phyloP scores from a whole-genome alignment of 108 stramenopile genomes.

The Fragilaria crotonensis region DNA sequence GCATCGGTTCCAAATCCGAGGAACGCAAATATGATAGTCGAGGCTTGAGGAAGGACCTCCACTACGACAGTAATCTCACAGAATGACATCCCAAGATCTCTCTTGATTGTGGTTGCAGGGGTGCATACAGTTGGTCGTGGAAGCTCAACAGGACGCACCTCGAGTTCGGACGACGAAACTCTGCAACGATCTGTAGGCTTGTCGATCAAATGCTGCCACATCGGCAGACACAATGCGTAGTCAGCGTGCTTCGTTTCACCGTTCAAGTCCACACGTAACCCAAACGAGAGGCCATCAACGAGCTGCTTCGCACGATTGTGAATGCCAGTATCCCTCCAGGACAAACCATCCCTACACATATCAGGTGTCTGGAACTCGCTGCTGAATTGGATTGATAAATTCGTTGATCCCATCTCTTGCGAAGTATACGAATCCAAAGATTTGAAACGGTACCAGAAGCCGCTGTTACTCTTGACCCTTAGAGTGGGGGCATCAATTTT shows the following conservation, averaged over 20 bases:
- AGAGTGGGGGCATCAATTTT: slow-evolving; percentile 31
- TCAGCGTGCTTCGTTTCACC: slow-evolving; percentile 43
- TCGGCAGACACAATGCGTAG: slow-evolving; percentile 40
- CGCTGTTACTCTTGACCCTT: slow-evolving; percentile 41
- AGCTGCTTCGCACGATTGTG: slow-evolving; percentile 20
- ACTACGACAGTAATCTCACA: slow-evolving; percentile 53
- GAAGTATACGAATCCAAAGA: slow-evolving; percentile 54
- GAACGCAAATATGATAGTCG: slow-evolving; percentile 19
- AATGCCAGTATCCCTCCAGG: too few relatives aligned
- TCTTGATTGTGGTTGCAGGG: slow-evolving; percentile 28
- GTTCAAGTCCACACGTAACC: slow-evolving; percentile 52
- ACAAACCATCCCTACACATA: too few relatives aligned
- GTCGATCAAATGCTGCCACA: slow-evolving; percentile 18
- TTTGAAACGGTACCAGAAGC: slow-evolving; percentile 72
- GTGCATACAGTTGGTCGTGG: slow-evolving; percentile 50
- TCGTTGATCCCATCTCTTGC: slow-evolving; percentile 57
- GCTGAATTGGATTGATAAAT: slow-evolving; percentile 15
- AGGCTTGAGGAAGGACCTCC: slow-evolving; percentile 47
- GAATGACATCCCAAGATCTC: slow-evolving; percentile 32
- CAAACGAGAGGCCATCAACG: slow-evolving; percentile 69
- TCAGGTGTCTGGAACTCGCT: too few relatives aligned
- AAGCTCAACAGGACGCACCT: slow-evolving; percentile 37
- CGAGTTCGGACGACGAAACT: slow-evolving; percentile 36
- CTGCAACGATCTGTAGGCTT: slow-evolving; percentile 23
- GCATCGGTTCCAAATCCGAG: slow-evolving; percentile 12